Evolutionary conservation across 208 protist genomes (phyloP).

Genomic region (Crithidia bombi): DNA sequence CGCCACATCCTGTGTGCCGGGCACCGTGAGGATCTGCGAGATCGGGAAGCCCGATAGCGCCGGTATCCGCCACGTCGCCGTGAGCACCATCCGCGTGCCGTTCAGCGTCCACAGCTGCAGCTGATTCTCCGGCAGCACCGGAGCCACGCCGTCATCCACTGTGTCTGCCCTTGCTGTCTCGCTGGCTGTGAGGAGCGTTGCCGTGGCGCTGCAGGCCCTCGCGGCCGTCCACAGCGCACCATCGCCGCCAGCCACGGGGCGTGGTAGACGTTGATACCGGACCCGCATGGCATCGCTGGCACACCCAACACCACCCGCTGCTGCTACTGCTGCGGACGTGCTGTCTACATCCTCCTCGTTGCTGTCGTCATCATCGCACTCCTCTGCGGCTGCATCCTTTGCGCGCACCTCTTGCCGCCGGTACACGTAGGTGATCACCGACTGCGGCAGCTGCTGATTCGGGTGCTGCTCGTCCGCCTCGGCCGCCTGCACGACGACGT

Average conservation of each 20-base stretch:
- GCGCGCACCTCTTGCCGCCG: slow-evolving; percentile 33
- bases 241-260: slow-evolving; percentile 35
- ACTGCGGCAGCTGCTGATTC: neutral
- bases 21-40: slow-evolving; percentile 43
- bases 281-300: slow-evolving; percentile 9
- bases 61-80: slow-evolving; percentile 47
- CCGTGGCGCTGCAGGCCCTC: slow-evolving; percentile 26
- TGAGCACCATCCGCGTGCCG: slow-evolving; percentile 42
- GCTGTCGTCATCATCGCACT: slow-evolving; percentile 5
- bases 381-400: neutral
- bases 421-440: slow-evolving; percentile 40
- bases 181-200: slow-evolving; percentile 35
- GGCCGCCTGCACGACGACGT: slow-evolving; percentile 53
- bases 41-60: slow-evolving; percentile 49
- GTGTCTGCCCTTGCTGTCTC: slow-evolving; percentile 8
- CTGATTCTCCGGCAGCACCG: neutral
- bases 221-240: slow-evolving; percentile 38
- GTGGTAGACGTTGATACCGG: slow-evolving; percentile 57
- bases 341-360: slow-evolving; percentile 3
- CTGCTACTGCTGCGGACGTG: neutral
- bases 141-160: slow-evolving; percentile 5
- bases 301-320: neutral
- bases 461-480: neutral
- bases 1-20: slow-evolving; percentile 44
- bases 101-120: slow-evolving; percentile 44